Evolutionary conservation across 1,139 yeast species (phyloP).

Genomic region (Chernovozyma sophiae-reginae): DNA sequence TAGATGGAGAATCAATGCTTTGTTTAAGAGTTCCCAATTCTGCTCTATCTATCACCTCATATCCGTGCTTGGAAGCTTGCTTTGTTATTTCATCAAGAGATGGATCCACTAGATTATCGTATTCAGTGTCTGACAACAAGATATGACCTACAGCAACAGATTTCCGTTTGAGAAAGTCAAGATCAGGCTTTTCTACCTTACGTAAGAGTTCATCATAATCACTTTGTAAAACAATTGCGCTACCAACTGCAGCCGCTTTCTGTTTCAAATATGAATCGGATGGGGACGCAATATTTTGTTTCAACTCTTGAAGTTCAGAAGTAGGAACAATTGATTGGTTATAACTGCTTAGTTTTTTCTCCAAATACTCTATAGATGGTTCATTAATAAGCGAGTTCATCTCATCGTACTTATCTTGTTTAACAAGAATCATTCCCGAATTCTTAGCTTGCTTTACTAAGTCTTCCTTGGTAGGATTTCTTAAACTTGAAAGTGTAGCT

Average conservation of each 20-base stretch:
- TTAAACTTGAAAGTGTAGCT: constrained; percentile 7
- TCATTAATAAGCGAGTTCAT: constrained; percentile 4
- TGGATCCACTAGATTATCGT: constrained; percentile 10
- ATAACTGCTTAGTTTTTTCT: constrained; percentile 10
- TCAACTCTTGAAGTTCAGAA: constrained; percentile 14
- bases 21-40: constrained; percentile 11
- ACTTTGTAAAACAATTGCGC: constrained; percentile 16
- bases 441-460: constrained; percentile 8
- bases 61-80: constrained; percentile 11
- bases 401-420: constrained; percentile 1
- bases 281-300: constrained; percentile 14
- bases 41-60: constrained; percentile 8
- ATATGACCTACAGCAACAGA: background rate
- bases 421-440: constrained; percentile 8
- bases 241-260: constrained; percentile 10
- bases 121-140: constrained; percentile 2
- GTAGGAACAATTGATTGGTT: constrained; percentile 13
- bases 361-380: constrained; percentile 16
- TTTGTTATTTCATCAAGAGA: constrained; percentile 12
- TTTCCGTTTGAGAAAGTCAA: background rate
- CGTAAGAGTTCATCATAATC: constrained; percentile 11
- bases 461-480: constrained; percentile 14
- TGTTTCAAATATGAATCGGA: constrained; percentile 16
- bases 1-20: constrained; percentile 12
- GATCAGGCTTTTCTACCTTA: constrained; percentile 3